Conservation (phyloP, 108 stramenopile species). For the Nitzschia sp. region DNA sequence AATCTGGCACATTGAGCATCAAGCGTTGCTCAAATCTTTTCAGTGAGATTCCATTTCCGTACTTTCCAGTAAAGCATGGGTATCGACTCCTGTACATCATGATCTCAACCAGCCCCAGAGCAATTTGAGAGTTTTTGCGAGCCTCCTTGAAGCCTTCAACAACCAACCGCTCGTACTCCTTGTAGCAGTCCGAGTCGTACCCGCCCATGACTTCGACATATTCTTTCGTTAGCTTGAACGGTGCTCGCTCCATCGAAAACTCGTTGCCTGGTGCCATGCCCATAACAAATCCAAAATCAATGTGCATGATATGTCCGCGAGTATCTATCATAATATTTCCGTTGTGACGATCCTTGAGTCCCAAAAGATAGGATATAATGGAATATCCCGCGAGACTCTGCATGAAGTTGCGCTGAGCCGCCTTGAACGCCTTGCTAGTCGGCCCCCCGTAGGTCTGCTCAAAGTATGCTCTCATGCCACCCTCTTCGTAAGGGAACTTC, state of each 20-base stretch:
- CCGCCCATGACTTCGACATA: conserved; percentile 97
- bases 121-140: conserved; percentile 76
- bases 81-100: conserved; percentile 97
- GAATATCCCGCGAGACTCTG: conserved; percentile 91
- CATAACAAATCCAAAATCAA: conserved; percentile 99
- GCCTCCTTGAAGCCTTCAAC: conserved; percentile 83
- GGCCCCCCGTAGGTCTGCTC: conserved; percentile 87
- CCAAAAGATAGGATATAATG: conserved; percentile 91
- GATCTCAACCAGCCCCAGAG: conserved; percentile 94
- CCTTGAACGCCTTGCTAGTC: conserved; percentile 74
- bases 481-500: conserved; percentile 73
- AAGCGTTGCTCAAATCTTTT: conserved; percentile 77
- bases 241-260: conserved; percentile 95
- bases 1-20: conserved; percentile 78
- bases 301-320: conserved; percentile 94
- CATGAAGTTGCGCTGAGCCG: conserved; percentile 89
- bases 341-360: conserved; percentile 99
- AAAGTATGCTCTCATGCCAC: conserved; percentile 87
- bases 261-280: conserved; percentile 97
- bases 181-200: conserved; percentile 56
- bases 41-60: conserved; percentile 77
- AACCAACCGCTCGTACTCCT: conserved; percentile 82
- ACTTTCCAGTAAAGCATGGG: conserved; percentile 90
- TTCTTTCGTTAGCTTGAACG: conserved; percentile 97
- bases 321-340: conserved; percentile 99